Evolutionary conservation across 306 rosid genomes (phyloP).

Genomic region (Canavalia ensiformis): DNA sequence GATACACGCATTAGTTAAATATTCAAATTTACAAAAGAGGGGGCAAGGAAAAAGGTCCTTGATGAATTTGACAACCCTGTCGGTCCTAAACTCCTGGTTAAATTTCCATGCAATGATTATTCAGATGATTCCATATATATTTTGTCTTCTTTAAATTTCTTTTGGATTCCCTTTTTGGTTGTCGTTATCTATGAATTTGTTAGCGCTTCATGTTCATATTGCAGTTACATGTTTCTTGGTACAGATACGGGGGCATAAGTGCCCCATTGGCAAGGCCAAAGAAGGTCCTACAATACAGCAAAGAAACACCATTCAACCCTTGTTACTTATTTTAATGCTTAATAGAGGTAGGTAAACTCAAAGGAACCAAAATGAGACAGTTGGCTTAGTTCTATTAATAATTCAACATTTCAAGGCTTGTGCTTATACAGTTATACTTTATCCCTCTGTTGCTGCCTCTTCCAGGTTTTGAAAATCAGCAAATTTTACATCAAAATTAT

Average conservation of each 20-base stretch:
- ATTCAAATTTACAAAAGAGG: not conserved
- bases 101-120: conserved; percentile 26
- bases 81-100: not conserved
- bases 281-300: conserved; percentile 23
- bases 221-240: conserved; percentile 14
- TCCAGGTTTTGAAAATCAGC: not conserved
- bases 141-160: not conserved
- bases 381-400: not conserved
- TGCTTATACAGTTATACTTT: not conserved
- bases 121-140: conserved; percentile 21
- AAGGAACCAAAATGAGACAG: not conserved
- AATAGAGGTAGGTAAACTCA: conserved; percentile 7
- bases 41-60: not conserved
- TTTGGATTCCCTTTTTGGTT: not conserved
- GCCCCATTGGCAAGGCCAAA: not conserved
- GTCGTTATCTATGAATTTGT: not conserved
- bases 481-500: not conserved
- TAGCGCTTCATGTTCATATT: not conserved
- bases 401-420: not conserved
- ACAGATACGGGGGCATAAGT: not conserved
- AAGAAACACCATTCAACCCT: conserved; percentile 2
- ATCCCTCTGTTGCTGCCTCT: not conserved
- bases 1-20: too few species aligned
- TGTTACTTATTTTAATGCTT: not conserved
- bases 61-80: not conserved